Base-by-base conservation (phyloP, 116 monocot species). In the Phalaenopsis hybrid region DNA sequence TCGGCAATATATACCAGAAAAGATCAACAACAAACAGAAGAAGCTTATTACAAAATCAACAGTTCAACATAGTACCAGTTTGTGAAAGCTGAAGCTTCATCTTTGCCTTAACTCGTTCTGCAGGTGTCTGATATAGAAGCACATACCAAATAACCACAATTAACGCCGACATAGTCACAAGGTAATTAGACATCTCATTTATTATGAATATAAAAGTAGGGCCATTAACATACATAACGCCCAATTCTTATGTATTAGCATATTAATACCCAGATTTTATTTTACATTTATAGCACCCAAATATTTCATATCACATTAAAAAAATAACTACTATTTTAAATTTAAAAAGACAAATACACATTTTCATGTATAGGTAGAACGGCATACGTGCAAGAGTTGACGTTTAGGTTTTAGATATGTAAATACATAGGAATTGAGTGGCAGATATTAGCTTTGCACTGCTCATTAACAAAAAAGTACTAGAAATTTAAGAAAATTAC, bases 71-170 rank as follows among this genome's bases (percentile, higher is more conserved):
- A 17, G 21, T 89, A 96, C 96, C 96, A 79, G 96, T 94, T 86
- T 89, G 87, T 72, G 89, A 88, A 48, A 96, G 92, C 86, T 96
- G 96, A 86, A 92, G 87, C 81, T 94, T 92, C 92, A 91, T 96
- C 81, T 92, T 96, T 72, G 94, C 96, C 86, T 91, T 96, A 41
- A 96, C 92, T 84, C 83, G 90, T 81, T 96, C 96, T 51, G 94
- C 91, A 49, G 94, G 87, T 52, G 91, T 86, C 96, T 96, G 85
- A 41, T 41, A 41, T 41, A 41, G 57, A 74, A 55, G 13, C 11
- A 51, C 44, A 21, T 28, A 77, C 49, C 21, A 77, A 75, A 77
- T 31, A 50, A 77, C 28, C 51, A 31, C 0, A 18, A 45, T 21
- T 21, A 9, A 75, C n/a, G 45, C 41, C 72, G 37, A 37, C 13